phyloP scores from a whole-genome alignment of 352 stramenopile genomes.

The Globisporangium emineosum region DNA sequence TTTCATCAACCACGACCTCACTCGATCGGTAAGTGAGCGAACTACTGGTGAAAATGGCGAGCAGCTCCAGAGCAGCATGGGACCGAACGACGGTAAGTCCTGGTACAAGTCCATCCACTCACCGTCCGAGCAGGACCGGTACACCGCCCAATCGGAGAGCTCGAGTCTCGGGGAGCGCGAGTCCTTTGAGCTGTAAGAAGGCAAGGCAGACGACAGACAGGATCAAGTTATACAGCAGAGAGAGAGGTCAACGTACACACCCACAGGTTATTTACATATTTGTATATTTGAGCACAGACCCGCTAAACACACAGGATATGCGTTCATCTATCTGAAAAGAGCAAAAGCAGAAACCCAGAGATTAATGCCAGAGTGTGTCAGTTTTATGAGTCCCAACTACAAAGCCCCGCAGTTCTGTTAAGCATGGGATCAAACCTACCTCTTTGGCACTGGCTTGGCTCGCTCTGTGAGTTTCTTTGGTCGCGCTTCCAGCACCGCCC shows the following conservation, averaged over 20 bases:
- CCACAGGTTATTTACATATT: slow-evolving; percentile 18
- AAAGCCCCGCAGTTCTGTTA: too few species aligned
- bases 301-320: neutral
- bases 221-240: slow-evolving; percentile 12
- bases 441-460: slow-evolving; percentile 22
- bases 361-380: neutral
- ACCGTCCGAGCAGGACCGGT: slow-evolving; percentile 34
- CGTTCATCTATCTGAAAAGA: neutral
- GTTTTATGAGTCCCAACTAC: neutral
- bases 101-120: slow-evolving; percentile 66
- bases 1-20: slow-evolving; percentile 12
- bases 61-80: slow-evolving; percentile 7
- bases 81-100: slow-evolving; percentile 12
- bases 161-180: slow-evolving; percentile 32
- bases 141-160: slow-evolving; percentile 31
- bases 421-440: neutral
- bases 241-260: neutral
- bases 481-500: slow-evolving; percentile 75
- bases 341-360: neutral
- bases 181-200: slow-evolving; percentile 63
- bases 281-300: slow-evolving; percentile 8
- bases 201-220: neutral
- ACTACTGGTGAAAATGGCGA: neutral
- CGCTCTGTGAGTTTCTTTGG: slow-evolving; percentile 42
- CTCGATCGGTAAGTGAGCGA: slow-evolving; percentile 1